Percentiles rank a stretch among this genome's conserved stretches.
phyloP scores from a whole-genome alignment of 768 basidiomycete species.

The Kwoniella europaea region DNA sequence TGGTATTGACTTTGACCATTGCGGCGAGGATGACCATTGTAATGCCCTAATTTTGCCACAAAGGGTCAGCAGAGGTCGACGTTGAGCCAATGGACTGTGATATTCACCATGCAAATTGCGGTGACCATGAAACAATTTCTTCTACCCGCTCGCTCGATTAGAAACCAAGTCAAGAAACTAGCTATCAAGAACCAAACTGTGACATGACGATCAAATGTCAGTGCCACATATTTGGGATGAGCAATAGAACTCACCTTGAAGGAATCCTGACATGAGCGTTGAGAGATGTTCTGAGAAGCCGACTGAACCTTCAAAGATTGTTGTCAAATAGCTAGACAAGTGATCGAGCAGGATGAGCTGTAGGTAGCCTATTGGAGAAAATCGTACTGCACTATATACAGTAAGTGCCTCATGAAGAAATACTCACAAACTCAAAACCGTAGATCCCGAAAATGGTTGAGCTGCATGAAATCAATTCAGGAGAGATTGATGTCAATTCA shows the following conservation, averaged over 20 bases:
- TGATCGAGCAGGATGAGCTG: not conserved
- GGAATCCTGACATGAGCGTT: constrained; percentile 28
- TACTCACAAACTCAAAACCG: constrained; percentile 25
- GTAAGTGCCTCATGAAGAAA: not conserved
- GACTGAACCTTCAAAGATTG: constrained; percentile 29
- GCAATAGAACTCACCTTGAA: constrained; percentile 15
- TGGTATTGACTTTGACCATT: constrained; percentile 36
- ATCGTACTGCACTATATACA: no score
- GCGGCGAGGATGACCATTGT: constrained; percentile 38
- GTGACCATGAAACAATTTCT: constrained; percentile 28
- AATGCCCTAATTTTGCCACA: not conserved
- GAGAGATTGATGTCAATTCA: no score
- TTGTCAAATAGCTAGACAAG: constrained; percentile 26
- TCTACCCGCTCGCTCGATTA: constrained; percentile 28
- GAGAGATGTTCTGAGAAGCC: constrained; percentile 22
- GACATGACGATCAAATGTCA: not conserved
- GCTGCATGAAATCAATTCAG: not conserved
- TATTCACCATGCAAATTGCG: constrained; percentile 31
- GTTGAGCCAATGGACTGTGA: not conserved
- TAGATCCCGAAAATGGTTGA: constrained; percentile 30
- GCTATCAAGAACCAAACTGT: constrained; percentile 32
- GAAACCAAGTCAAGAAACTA: constrained; percentile 21
- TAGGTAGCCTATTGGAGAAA: no score
- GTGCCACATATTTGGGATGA: not conserved
- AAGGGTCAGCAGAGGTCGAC: not conserved